Evolutionary conservation across 148 eudicot genomes (phyloP), one percentile per base, ranked within the genome.

Genomic region (Cornus controversa): DNA sequence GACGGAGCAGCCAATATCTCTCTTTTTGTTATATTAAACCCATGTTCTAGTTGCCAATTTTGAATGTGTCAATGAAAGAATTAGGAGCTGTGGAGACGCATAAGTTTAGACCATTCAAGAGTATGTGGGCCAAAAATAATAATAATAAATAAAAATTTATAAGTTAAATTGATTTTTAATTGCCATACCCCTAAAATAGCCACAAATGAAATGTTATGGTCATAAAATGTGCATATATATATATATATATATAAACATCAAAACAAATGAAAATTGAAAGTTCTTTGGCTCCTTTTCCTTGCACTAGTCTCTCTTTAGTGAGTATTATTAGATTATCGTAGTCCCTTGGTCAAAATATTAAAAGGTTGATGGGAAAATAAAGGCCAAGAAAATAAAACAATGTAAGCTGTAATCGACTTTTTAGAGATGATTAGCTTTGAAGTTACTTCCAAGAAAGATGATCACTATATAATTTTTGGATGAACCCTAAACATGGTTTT

Each of bases 321-420:
- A 16, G 28, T 25, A 10, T 23, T 31, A 27, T 25, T 28, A 24
- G 2, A 72, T 57, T 36, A 72, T n/a, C n/a, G n/a, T n/a, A n/a
- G 65, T 72, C 75, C 65, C 60, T 36, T 4, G 45, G 50, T 31
- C 67, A 60, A 73, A 58, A 34, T 10, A 28, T 10, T 3, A 34
- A 24, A 72, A 72, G 66, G 66, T 11, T 28, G 45, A 34, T n/a
- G 24, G 67, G 6, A 60, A 60, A 73, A 37, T n/a, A n/a, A n/a
- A n/a, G n/a, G n/a, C n/a, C n/a, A n/a, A n/a, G 6, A 60, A 60
- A 73, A 37, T n/a, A 73, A 50, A 50, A 45, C 13, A 10, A 3
- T 11, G 11, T 45, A 8, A 45, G 11, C 10, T 62, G 65, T 8
- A 74, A 74, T 71, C 74, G 14, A 71, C 74, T 71, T 71, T 71